Evolutionary conservation across 305 asterid genomes (phyloP).

Genomic region (Rubia tinctorum): DNA sequence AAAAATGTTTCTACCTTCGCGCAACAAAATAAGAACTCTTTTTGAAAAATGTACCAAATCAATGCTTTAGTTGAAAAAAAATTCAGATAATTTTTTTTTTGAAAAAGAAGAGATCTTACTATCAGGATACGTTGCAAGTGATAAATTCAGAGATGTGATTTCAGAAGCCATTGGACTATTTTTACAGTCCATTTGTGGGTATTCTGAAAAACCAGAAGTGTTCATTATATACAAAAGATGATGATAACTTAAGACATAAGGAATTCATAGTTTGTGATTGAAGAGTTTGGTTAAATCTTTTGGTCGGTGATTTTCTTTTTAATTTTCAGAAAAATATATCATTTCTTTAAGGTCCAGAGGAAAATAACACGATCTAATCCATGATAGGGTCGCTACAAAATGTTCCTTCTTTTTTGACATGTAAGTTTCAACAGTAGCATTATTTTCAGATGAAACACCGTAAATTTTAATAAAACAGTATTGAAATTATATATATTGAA

Average conservation of each 20-base stretch:
- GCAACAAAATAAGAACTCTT: conserved; percentile 21
- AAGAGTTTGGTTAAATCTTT: conserved; percentile 24
- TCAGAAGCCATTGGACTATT: conserved; percentile 14
- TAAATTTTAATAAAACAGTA: not conserved
- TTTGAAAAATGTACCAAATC: conserved; percentile 16
- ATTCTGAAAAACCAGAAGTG: not conserved
- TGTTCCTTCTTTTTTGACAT: conserved; percentile 15
- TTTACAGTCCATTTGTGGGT: not conserved
- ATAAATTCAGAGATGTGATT: conserved; percentile 6
- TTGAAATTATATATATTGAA: too few species aligned
- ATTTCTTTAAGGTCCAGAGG: conserved; percentile 17
- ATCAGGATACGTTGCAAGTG: conserved; percentile 14
- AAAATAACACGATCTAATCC: conserved; percentile 28
- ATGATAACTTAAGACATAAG: conserved; percentile 6
- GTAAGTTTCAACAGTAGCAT: conserved; percentile 9
- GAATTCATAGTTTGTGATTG: not conserved
- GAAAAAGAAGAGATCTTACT: not conserved
- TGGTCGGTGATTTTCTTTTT: conserved; percentile 28
- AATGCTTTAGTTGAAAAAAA: not conserved
- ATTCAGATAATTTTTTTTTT: too few species aligned
- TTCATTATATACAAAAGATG: not conserved
- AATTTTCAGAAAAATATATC: conserved; percentile 19
- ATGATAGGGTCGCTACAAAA: conserved; percentile 12
- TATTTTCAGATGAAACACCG: not conserved
- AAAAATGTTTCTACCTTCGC: conserved; percentile 24